Evolutionary conservation across 2,329 filamentous ascomycete species (phyloP).

Genomic region (Sporothrix inflata): DNA sequence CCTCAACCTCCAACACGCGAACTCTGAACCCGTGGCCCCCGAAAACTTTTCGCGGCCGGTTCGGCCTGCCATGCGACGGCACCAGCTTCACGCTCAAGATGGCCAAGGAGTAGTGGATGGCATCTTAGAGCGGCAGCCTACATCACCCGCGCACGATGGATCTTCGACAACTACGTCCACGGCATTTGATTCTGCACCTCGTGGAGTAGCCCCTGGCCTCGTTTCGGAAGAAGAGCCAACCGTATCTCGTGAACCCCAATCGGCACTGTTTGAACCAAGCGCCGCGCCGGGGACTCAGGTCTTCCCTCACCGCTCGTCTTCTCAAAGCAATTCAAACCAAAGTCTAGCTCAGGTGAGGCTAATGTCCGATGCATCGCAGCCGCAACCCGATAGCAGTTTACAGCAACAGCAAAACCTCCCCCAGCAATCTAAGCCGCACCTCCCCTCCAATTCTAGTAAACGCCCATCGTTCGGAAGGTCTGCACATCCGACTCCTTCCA

Average conservation of each 20-base stretch:
- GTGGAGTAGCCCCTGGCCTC: not conserved
- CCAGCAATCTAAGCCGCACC: constrained; percentile 35
- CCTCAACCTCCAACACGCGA: constrained; percentile 62
- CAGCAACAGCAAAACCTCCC: constrained; percentile 27
- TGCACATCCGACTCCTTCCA: constrained; percentile 31
- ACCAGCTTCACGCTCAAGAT: constrained; percentile 49
- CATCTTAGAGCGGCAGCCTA: not conserved
- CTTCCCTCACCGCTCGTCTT: constrained; percentile 60
- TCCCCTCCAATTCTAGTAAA: constrained; percentile 41
- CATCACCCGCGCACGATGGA: not conserved
- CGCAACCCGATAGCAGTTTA: constrained; percentile 30
- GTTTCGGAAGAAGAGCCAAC: not conserved
- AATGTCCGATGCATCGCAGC: constrained; percentile 36
- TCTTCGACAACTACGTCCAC: no score
- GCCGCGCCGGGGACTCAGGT: constrained; percentile 37
- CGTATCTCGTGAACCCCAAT: not conserved
- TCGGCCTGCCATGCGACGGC: constrained; percentile 48
- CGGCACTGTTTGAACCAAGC: not conserved
- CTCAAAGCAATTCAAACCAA: constrained; percentile 50
- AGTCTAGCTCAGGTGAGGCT: constrained; percentile 44
- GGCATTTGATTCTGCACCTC: not conserved
- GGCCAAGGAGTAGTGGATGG: not conserved
- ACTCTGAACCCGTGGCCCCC: constrained; percentile 67
- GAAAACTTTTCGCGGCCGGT: constrained; percentile 67
- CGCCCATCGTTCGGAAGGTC: constrained; percentile 34